A percentile compares a stretch with the other conserved stretches of the same genome.
phyloP scores from a whole-genome alignment of 768 basidiomycete species.

The Mycena olivaceomarginata region DNA sequence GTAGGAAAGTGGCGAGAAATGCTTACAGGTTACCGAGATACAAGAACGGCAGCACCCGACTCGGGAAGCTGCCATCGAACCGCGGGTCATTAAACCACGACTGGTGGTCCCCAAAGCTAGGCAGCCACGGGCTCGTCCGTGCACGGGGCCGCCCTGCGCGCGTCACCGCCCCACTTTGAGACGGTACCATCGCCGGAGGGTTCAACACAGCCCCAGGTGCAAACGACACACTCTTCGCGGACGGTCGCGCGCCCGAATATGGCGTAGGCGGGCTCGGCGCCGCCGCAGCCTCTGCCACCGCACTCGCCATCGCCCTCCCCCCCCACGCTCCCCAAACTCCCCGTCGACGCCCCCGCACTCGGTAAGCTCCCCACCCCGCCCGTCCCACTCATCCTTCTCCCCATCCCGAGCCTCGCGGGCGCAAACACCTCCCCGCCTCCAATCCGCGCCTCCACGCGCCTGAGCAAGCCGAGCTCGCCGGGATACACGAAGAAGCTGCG shows the following conservation, averaged over 20 bases:
- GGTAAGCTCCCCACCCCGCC: background rate
- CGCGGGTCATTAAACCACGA: constrained; percentile 96
- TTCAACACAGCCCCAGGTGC: constrained; percentile 45
- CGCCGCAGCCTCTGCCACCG: constrained; percentile 10
- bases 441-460: constrained; percentile 76
- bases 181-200: constrained; percentile 53
- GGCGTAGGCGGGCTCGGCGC: background rate
- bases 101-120: constrained; percentile 83
- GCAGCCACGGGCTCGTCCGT: constrained; percentile 80
- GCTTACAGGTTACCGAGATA: constrained; percentile 96
- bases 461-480: constrained; percentile 83
- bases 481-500: constrained; percentile 96
- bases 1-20: constrained; percentile 24
- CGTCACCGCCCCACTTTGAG: constrained; percentile 52
- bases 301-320: constrained; percentile 43
- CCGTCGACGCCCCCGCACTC: constrained; percentile 51
- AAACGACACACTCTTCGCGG: constrained; percentile 72
- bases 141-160: constrained; percentile 76
- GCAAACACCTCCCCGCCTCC: constrained; percentile 59
- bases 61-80: constrained; percentile 98
- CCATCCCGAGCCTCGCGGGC: constrained; percentile 56
- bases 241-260: constrained; percentile 56
- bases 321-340: constrained; percentile 53
- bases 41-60: constrained; percentile 92
- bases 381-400: constrained; percentile 52